Percentiles rank a stretch among this genome's conserved stretches.
Conservation (phyloP, 305 asterid species). For the Solanum hybrid region DNA sequence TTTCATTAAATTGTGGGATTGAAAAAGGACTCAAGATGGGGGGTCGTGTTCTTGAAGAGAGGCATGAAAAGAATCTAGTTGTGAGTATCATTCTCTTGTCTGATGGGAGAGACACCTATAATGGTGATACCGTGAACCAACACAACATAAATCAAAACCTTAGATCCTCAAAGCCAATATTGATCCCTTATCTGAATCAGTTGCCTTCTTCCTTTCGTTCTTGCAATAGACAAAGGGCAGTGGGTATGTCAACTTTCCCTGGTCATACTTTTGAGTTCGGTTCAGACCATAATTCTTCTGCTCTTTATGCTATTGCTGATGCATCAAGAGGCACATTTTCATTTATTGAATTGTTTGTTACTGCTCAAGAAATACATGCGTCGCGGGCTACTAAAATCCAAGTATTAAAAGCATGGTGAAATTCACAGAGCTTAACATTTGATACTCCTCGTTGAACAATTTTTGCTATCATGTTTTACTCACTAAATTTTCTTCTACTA, state of each 20-base stretch:
- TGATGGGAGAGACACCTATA: slow-evolving; percentile 8
- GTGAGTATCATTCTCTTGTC: slow-evolving; percentile 1
- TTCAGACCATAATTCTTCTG: slow-evolving; percentile 5
- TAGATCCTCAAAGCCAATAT: neutral
- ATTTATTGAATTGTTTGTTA: neutral
- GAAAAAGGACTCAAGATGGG: slow-evolving; percentile 1
- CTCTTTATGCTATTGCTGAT: neutral
- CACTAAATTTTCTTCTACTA: neutral
- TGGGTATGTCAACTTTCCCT: neutral
- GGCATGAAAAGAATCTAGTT: slow-evolving; percentile 3
- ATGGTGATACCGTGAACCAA: neutral
- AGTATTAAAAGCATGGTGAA: neutral
- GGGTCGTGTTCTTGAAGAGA: slow-evolving; percentile 2
- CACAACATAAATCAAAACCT: neutral
- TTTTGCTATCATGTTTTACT: neutral
- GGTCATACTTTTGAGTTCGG: slow-evolving; percentile 5
- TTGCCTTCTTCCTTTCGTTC: slow-evolving; percentile 2
- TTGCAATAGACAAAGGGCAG: neutral
- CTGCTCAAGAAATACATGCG: neutral
- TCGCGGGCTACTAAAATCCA: neutral
- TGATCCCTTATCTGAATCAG: neutral
- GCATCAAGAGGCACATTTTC: slow-evolving; percentile 6
- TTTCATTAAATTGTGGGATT: neutral
- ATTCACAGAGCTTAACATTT: neutral
- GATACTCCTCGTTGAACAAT: neutral